phyloP scores from a whole-genome alignment of 2,329 filamentous ascomycete genomes.

The Epichloe scottii region DNA sequence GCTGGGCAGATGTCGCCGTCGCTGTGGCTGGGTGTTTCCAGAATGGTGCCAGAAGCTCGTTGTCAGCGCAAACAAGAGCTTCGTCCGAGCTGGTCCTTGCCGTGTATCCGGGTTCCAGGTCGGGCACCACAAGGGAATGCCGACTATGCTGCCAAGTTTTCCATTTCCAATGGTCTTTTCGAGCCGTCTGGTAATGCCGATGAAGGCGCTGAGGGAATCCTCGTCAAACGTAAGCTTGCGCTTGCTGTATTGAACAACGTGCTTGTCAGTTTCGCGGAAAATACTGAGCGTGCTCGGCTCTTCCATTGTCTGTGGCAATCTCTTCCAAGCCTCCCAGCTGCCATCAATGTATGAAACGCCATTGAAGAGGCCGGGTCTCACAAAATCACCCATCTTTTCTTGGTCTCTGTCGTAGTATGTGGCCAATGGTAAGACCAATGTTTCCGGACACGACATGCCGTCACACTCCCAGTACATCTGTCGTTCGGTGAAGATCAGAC shows the following conservation, averaged over 20 bases:
- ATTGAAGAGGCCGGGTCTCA: conserved; percentile 22
- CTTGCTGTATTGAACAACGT: conserved; percentile 20
- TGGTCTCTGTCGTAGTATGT: conserved; percentile 21
- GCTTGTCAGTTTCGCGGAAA: conserved; percentile 22
- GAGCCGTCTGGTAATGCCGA: conserved; percentile 19
- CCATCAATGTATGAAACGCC: conserved; percentile 22
- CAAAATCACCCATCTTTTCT: conserved; percentile 23
- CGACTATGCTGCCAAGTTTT: conserved; percentile 18
- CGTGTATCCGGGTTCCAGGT: conserved; percentile 6
- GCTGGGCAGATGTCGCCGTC: conserved; percentile 21
- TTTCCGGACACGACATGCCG: conserved; percentile 25
- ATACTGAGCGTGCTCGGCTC: conserved; percentile 23
- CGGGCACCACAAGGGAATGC: conserved; percentile 20
- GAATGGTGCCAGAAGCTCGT: conserved; percentile 26
- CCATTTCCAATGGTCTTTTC: conserved; percentile 18
- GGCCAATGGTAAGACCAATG: conserved; percentile 18
- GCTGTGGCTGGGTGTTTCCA: conserved; percentile 13
- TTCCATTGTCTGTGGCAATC: conserved; percentile 15
- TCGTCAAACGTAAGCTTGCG: conserved; percentile 17
- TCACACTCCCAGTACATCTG: conserved; percentile 29
- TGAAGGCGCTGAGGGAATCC: conserved; percentile 21
- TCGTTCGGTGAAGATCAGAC: conserved; percentile 26
- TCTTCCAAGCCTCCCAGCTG: conserved; percentile 24
- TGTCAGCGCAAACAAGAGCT: conserved; percentile 20
- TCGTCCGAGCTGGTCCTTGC: conserved; percentile 15